These are phyloP conservation scores for Malus hybrid DNA, from an alignment of 331 rosid genomes.

Conservation along the genomic window DNA sequence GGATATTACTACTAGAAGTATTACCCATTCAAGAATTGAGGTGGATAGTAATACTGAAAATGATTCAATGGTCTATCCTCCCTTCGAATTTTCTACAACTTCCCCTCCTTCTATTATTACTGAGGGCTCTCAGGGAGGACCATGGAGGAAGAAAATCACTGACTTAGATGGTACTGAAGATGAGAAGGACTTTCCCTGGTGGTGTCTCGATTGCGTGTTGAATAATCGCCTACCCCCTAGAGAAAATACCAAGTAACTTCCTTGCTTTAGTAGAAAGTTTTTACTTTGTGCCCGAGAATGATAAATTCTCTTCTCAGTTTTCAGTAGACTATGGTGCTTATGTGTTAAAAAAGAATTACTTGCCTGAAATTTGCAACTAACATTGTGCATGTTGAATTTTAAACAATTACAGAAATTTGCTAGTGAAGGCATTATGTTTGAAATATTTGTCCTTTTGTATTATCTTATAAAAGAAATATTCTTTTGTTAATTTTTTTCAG, in stretches of 20 bases:
- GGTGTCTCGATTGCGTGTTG: conserved; percentile 91
- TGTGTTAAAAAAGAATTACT: neutral
- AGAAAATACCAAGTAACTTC: conserved; percentile 84
- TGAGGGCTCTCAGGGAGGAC: conserved; percentile 95
- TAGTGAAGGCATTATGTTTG: neutral
- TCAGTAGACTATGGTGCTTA: neutral
- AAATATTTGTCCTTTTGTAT: neutral
- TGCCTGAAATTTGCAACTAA: neutral
- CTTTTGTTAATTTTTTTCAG: conserved; percentile 30
- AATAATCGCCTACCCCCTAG: conserved; percentile 82
- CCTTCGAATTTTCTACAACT: conserved; percentile 77
- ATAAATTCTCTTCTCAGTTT: neutral
- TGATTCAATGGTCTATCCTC: conserved; percentile 85
- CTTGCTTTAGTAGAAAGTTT: neutral
- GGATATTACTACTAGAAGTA: conserved; percentile 64
- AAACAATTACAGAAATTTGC: neutral
- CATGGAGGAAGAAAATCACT: conserved; percentile 90
- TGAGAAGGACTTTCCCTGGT: conserved; percentile 89
- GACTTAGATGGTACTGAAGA: conserved; percentile 91
- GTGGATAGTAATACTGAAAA: conserved; percentile 70
- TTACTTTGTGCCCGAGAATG: neutral
- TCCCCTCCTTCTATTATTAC: conserved; percentile 91
- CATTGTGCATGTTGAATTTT: neutral
- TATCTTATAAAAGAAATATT: neutral
- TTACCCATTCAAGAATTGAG: conserved; percentile 71